phyloP scores from a whole-genome alignment of 2,329 filamentous ascomycete species.

The Pyricularia sp. region DNA sequence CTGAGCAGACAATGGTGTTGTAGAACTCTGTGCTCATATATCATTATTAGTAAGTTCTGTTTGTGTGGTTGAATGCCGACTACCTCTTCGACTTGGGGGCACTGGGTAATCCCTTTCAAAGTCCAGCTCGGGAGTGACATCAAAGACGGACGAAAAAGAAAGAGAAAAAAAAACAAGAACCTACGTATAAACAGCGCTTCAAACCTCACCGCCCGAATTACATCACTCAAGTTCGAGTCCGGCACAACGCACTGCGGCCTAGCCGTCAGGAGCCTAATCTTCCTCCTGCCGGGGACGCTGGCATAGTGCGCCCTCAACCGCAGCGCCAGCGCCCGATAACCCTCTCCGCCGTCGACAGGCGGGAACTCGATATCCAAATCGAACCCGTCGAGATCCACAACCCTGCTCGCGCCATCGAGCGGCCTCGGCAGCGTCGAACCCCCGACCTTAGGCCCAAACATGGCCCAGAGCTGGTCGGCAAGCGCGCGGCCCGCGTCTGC shows the following conservation, averaged over 20 bases:
- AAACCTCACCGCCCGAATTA: conserved; percentile 19
- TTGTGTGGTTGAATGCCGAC: not conserved
- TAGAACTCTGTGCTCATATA: conserved; percentile 27
- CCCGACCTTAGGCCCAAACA: conserved; percentile 24
- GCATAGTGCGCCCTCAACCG: conserved; percentile 21
- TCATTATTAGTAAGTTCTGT: not conserved
- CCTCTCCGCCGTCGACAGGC: not conserved
- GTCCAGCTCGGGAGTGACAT: too few species aligned
- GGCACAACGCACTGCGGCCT: conserved; percentile 37
- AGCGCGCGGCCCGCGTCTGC: conserved; percentile 24
- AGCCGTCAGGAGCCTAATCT: conserved; percentile 27
- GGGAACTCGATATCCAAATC: conserved; percentile 31
- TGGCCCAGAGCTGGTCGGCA: conserved; percentile 26
- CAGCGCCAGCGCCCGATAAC: conserved; percentile 5
- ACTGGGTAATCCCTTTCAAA: too few species aligned
- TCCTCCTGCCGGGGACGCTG: conserved; percentile 3
- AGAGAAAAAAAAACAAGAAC: not conserved
- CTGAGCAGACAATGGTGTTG: conserved; percentile 31
- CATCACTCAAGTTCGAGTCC: conserved; percentile 19
- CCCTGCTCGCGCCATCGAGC: conserved; percentile 21
- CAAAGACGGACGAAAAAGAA: not conserved
- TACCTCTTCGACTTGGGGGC: too few species aligned
- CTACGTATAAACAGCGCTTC: conserved; percentile 33
- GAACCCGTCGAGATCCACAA: conserved; percentile 27
- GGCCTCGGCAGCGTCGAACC: conserved; percentile 19